Conservation (phyloP, 192 early-diverging fungal species). For the Podila epicladia region DNA sequence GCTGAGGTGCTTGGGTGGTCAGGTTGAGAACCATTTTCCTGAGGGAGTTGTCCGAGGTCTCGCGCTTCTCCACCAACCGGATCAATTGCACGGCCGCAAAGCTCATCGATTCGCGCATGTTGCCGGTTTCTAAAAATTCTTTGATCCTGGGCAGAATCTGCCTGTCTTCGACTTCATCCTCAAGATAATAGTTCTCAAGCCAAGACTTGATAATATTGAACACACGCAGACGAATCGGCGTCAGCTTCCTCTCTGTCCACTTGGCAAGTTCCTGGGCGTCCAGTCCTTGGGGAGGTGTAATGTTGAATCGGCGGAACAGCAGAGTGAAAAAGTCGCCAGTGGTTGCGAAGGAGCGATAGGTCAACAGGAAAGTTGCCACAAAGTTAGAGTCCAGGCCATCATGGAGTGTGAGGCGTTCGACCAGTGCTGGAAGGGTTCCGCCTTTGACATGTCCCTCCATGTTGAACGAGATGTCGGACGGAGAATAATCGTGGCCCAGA, state of each 20-base stretch:
- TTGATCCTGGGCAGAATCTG: conserved; percentile 74
- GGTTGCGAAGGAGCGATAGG: conserved; percentile 93
- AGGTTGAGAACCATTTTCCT: conserved; percentile 71
- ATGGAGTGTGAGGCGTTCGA: conserved; percentile 91
- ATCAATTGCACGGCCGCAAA: conserved; percentile 77
- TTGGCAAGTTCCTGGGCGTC: conserved; percentile 68
- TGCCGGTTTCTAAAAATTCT: conserved; percentile 74
- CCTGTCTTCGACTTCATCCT: conserved; percentile 78
- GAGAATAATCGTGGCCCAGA: conserved; percentile 78
- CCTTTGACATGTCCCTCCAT: conserved; percentile 91
- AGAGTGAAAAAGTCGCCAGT: conserved; percentile 80
- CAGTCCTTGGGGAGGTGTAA: conserved; percentile 77
- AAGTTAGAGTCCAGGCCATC: conserved; percentile 86
- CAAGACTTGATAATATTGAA: conserved; percentile 97
- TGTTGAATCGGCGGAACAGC: conserved; percentile 81
- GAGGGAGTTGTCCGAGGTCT: conserved; percentile 65
- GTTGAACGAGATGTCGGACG: conserved; percentile 82
- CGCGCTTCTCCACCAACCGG: conserved; percentile 81
- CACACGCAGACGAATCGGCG: conserved; percentile 91
- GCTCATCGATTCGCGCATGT: conserved; percentile 77
- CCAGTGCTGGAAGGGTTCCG: conserved; percentile 85
- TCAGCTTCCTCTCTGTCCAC: conserved; percentile 90
- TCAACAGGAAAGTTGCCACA: conserved; percentile 89
- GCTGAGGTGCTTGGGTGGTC: conserved; percentile 70
- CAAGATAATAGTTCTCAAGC: conserved; percentile 91